Conservation (phyloP, 345 rosid species). For the Cochlearia excelsa region DNA sequence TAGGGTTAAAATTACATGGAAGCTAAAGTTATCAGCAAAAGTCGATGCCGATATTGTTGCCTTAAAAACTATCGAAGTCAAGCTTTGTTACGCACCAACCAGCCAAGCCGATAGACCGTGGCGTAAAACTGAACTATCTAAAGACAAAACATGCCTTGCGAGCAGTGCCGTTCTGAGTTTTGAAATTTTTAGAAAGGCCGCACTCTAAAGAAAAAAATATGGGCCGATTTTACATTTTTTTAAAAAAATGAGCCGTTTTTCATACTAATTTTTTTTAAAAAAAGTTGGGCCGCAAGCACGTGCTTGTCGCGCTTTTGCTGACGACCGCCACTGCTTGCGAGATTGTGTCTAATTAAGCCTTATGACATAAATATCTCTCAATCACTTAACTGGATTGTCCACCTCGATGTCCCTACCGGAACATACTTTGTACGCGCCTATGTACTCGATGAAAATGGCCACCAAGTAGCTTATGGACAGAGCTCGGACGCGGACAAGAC, state of each 20-base stretch:
- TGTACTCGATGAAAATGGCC: conserved; percentile 34
- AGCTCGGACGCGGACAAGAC: conserved; percentile 40
- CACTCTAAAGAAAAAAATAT: too few species aligned
- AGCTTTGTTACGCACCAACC: conserved; percentile 64
- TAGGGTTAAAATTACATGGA: conserved; percentile 57
- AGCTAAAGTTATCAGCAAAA: conserved; percentile 42
- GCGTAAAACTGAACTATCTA: conserved; percentile 54
- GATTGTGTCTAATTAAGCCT: conserved; percentile 42
- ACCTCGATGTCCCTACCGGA: conserved; percentile 53
- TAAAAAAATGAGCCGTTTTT: too few species aligned
- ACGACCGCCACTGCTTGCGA: too few species aligned
- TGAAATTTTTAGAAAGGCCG: too few species aligned
- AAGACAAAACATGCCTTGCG: conserved; percentile 79
- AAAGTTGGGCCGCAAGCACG: too few species aligned
- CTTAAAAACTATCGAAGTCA: conserved; percentile 48
- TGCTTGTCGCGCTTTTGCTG: too few species aligned
- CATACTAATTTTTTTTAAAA: too few species aligned
- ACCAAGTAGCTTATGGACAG: conserved; percentile 58
- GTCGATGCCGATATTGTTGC: conserved; percentile 40
- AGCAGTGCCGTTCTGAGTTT: too few species aligned
- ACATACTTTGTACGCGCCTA: conserved; percentile 77
- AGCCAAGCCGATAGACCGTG: conserved; percentile 78
- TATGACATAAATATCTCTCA: conserved; percentile 39
- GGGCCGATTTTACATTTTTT: too few species aligned
- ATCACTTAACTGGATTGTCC: conserved; percentile 44